Conservation (phyloP, 495 filamentous ascomycete genomes). For the Pyrenula massariospora region DNA sequence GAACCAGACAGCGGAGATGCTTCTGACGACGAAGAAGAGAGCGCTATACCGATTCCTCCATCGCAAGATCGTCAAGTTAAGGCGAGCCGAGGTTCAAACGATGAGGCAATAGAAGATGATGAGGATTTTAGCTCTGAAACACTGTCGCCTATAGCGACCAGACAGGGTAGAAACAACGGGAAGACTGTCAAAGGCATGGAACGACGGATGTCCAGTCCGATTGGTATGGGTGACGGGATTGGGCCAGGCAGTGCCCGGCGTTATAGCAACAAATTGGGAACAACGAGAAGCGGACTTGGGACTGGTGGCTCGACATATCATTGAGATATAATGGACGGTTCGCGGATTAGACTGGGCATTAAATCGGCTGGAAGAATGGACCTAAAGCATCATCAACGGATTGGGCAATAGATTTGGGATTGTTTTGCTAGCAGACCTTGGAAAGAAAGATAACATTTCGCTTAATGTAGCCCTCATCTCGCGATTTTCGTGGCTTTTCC, state of each 20-base stretch:
- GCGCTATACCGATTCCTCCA: neutral
- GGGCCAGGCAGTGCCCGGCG: neutral
- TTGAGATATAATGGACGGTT: neutral
- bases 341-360: too few relatives aligned
- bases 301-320: neutral
- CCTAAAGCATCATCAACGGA: too few relatives aligned
- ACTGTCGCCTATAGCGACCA: neutral
- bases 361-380: too few relatives aligned
- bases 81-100: neutral
- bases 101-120: neutral
- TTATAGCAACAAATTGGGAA: neutral
- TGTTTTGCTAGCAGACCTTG: too few relatives aligned
- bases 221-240: neutral
- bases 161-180: neutral
- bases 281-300: neutral
- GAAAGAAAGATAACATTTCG: too few relatives aligned
- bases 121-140: neutral
- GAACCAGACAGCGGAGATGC: slow-evolving; percentile 17
- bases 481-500: too few relatives aligned
- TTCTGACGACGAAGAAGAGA: slow-evolving; percentile 10
- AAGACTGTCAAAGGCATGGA: neutral
- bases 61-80: neutral
- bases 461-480: too few relatives aligned
- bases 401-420: too few relatives aligned
- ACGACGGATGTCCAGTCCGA: neutral